Evolutionary conservation across 768 basidiomycete genomes (phyloP), one percentile per base, ranked within the genome.

Genomic region (Mycena olivaceomarginata): DNA sequence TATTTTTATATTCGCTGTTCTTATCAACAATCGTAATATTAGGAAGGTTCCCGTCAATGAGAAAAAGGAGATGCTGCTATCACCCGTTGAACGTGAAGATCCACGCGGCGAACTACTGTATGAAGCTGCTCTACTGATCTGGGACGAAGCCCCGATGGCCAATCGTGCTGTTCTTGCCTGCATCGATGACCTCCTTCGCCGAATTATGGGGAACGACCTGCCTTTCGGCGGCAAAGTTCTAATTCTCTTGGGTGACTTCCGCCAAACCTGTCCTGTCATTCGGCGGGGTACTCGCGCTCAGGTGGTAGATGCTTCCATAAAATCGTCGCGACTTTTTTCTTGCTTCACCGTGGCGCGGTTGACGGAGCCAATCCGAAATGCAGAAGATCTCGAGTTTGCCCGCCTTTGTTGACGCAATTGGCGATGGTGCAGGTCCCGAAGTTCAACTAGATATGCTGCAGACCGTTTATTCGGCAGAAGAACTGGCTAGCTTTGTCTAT

Each of bases 151-250:
- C 31, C 31, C 31, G 31, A 4, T 88, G 87, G 86, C 77, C 76
- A 9, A 77, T 85, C 39, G 85, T 81, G 80, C 59, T 77, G 5
- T 83, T 31, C 13, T 68, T 84, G 56, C 51, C 72, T 16, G 85
- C 84, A 0, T 90, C 88, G 81, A 87, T 87, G 1, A 87, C 85
- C 1, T 88, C 85, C 66, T 73, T 83, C 16, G 70, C 88, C 15
- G 72, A 89, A 25, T 81, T 85, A 2, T 78, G 86, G 2, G 88
- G 87, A 0, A 88, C 16, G 88, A 76, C 88, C 89, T 45, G 43
- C 43, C 13, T 45, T 45, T 45, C 43, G 43, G 43, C 13, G 4
- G 13, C 43, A 45, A 45, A 13, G 43, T 45, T 13, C 43, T 45
- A 45, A 45, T 45, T 45, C 43, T 45, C 13, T 45, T 45, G 13